A percentile compares a stretch with the other conserved stretches of the same genome.
These are phyloP conservation scores for Herpetospermum pedunculosum DNA, from an alignment of 306 rosid species.

Conservation along the genomic window DNA sequence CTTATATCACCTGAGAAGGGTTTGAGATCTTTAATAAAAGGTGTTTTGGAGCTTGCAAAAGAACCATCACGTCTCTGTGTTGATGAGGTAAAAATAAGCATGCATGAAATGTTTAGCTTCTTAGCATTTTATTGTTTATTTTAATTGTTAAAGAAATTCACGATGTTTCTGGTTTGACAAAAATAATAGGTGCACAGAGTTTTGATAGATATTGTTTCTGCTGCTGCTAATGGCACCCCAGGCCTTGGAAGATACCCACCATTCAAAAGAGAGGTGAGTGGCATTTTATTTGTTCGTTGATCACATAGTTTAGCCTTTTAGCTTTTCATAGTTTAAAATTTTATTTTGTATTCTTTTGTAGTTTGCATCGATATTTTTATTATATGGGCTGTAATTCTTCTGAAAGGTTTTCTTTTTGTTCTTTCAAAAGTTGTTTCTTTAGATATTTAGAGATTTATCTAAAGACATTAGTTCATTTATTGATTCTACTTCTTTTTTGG, in stretches of 20 bases:
- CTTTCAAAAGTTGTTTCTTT: background rate
- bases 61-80: conserved; percentile 97
- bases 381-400: background rate
- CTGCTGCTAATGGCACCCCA: conserved; percentile 87
- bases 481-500: no score
- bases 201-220: conserved; percentile 68
- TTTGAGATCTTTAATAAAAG: conserved; percentile 87
- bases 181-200: conserved; percentile 76
- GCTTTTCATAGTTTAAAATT: background rate
- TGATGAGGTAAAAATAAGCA: conserved; percentile 60
- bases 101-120: background rate
- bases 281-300: background rate
- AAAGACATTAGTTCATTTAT: no score
- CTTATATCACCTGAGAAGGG: conserved; percentile 99
- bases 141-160: background rate
- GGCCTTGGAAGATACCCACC: conserved; percentile 99
- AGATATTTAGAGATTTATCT: no score
- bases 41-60: conserved; percentile 94
- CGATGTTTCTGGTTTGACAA: conserved; percentile 14
- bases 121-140: background rate
- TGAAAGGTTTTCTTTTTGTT: background rate
- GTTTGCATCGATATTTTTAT: background rate
- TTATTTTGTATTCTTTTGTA: background rate
- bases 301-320: background rate
- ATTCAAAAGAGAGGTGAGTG: conserved; percentile 79